These are phyloP conservation scores for Dothistroma septosporum DNA, from an alignment of 2,329 filamentous ascomycete genomes.

Conservation along the genomic window DNA sequence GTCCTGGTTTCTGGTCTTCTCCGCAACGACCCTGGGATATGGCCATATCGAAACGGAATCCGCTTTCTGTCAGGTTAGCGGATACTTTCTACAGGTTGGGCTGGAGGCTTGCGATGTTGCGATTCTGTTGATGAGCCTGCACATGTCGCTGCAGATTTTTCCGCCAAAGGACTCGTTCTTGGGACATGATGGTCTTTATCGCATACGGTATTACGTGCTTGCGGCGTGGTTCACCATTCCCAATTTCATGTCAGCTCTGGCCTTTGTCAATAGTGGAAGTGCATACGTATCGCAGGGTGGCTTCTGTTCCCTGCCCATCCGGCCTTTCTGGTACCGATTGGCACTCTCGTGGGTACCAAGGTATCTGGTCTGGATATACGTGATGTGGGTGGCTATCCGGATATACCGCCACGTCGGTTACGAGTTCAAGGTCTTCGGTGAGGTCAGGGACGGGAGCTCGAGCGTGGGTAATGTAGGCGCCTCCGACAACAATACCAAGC, in stretches of 20 bases:
- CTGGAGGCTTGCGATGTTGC: constrained; percentile 51
- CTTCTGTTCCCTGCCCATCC: constrained; percentile 65
- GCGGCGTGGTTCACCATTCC: constrained; percentile 56
- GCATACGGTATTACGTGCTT: constrained; percentile 60
- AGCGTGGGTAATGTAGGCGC: constrained; percentile 13
- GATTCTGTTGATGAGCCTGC: constrained; percentile 68
- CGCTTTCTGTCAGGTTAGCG: constrained; percentile 29
- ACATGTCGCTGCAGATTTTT: constrained; percentile 69
- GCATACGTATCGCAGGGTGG: constrained; percentile 61
- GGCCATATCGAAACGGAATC: constrained; percentile 35
- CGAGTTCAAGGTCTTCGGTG: constrained; percentile 40
- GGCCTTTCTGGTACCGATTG: constrained; percentile 65
- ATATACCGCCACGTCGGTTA: constrained; percentile 65
- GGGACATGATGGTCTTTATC: constrained; percentile 63
- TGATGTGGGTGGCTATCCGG: constrained; percentile 61
- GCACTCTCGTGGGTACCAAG: constrained; percentile 69
- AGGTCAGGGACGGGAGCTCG: constrained; percentile 27
- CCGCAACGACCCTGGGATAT: constrained; percentile 53
- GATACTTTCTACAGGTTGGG: constrained; percentile 29
- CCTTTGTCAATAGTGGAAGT: constrained; percentile 54
- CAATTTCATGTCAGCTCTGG: constrained; percentile 56
- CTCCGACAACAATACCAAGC: constrained; percentile 1
- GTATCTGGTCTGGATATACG: constrained; percentile 62
- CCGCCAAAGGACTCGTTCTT: constrained; percentile 43
- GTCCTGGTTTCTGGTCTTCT: constrained; percentile 63